phyloP scores from a whole-genome alignment of 768 basidiomycete genomes.

The Nevesoporus exiguus region DNA sequence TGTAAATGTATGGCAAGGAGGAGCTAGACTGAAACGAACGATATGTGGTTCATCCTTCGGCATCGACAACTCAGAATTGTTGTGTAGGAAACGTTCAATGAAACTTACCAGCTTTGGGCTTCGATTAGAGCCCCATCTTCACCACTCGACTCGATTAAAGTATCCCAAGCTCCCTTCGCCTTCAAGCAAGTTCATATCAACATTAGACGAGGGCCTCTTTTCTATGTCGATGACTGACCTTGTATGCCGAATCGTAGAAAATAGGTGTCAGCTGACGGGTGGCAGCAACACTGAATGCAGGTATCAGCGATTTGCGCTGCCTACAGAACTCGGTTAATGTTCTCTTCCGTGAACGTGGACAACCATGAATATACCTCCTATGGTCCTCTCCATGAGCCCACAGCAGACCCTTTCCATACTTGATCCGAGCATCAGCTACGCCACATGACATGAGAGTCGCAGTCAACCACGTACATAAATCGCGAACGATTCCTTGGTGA shows the following conservation, averaged over 20 bases:
- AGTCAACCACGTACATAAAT: not conserved
- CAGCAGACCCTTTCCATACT: slow-evolving; percentile 30
- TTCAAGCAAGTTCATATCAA: slow-evolving; percentile 1
- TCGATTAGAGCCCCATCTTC: slow-evolving; percentile 29
- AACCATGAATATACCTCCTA: slow-evolving; percentile 31
- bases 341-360: not conserved
- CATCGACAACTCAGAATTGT: not conserved
- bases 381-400: slow-evolving; percentile 43
- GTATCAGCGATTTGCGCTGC: slow-evolving; percentile 36
- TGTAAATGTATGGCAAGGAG: not conserved
- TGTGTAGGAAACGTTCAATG: not conserved
- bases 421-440: not conserved
- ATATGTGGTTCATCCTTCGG: slow-evolving; percentile 34
- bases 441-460: slow-evolving; percentile 17
- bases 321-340: slow-evolving; percentile 8
- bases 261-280: slow-evolving; percentile 35
- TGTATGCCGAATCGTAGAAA: slow-evolving; percentile 37
- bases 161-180: slow-evolving; percentile 33
- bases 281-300: slow-evolving; percentile 39
- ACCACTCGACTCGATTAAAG: slow-evolving; percentile 14
- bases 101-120: slow-evolving; percentile 33
- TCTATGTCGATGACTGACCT: not conserved
- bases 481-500: slow-evolving; percentile 34
- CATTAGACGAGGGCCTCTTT: not conserved
- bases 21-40: slow-evolving; percentile 18